phyloP scores from a whole-genome alignment of 805 yeast species.

The Candida taoyuanica region DNA sequence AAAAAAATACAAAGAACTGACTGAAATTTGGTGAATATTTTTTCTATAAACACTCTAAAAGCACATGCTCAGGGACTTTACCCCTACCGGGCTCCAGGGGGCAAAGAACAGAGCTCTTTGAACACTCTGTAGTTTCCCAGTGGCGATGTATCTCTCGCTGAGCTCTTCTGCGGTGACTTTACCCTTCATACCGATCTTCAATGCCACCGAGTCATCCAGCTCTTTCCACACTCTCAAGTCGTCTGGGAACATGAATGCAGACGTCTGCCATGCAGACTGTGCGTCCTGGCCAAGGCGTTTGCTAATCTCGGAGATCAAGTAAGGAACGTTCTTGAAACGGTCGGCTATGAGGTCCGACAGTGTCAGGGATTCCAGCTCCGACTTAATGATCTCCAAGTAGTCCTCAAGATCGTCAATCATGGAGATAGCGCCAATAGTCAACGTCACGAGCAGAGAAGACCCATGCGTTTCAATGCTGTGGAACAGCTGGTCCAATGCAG shows the following conservation, averaged over 20 bases:
- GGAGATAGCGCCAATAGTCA: conserved; percentile 77
- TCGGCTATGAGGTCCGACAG: conserved; percentile 47
- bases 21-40: no score
- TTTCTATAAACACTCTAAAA: neutral
- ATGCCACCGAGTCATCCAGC: conserved; percentile 51
- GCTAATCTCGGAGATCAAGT: conserved; percentile 48
- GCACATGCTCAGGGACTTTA: neutral
- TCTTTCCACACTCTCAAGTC: conserved; percentile 65
- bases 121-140: conserved; percentile 45
- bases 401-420: conserved; percentile 59
- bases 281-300: conserved; percentile 31
- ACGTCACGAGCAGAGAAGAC: conserved; percentile 57
- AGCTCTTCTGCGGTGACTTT: conserved; percentile 47
- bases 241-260: conserved; percentile 71
- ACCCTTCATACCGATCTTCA: conserved; percentile 52
- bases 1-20: no score
- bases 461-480: conserved; percentile 60
- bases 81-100: conserved; percentile 44
- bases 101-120: conserved; percentile 67
- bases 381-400: conserved; percentile 54
- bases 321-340: conserved; percentile 50
- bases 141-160: conserved; percentile 45
- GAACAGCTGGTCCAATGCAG: conserved; percentile 80
- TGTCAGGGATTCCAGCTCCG: conserved; percentile 55
- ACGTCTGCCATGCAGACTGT: conserved; percentile 52